phyloP scores from a whole-genome alignment of 768 basidiomycete species.

The Russula griseocarnosa region DNA sequence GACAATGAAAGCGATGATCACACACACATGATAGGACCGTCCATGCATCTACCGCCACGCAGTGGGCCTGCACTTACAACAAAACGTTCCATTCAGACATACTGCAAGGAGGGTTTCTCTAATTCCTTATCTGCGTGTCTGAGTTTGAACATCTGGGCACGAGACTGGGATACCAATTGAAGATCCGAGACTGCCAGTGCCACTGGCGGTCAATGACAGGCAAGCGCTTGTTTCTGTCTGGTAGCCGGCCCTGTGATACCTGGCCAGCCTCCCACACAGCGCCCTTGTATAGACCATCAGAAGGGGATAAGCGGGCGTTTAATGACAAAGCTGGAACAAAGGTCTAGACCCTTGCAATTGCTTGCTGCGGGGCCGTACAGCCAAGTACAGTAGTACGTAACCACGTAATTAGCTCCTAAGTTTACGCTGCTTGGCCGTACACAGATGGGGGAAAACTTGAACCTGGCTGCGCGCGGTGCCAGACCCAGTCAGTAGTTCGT shows the following conservation, averaged over 20 bases:
- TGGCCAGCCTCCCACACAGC: not conserved
- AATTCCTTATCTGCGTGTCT: no score
- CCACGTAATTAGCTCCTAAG: no score
- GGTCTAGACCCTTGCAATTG: not conserved
- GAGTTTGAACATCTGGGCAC: no score
- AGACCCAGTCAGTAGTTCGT: no score
- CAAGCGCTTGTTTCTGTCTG: not conserved
- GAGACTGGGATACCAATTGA: not conserved
- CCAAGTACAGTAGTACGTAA: not conserved
- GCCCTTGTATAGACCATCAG: not conserved
- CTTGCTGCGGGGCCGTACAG: not conserved
- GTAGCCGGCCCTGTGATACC: not conserved
- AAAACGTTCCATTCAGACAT: no score
- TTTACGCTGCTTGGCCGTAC: not conserved
- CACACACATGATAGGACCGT: no score
- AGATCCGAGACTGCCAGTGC: not conserved
- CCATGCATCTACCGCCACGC: no score
- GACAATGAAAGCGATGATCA: no score
- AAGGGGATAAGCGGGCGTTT: not conserved
- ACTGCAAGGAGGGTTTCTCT: no score
- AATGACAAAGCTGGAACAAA: not conserved
- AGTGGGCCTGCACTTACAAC: no score
- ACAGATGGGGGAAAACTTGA: not conserved
- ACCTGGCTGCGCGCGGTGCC: not conserved
- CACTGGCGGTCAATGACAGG: not conserved